Evolutionary conservation across 805 yeast species (phyloP).

Genomic region (Vanderwaltozyma tropicalis): DNA sequence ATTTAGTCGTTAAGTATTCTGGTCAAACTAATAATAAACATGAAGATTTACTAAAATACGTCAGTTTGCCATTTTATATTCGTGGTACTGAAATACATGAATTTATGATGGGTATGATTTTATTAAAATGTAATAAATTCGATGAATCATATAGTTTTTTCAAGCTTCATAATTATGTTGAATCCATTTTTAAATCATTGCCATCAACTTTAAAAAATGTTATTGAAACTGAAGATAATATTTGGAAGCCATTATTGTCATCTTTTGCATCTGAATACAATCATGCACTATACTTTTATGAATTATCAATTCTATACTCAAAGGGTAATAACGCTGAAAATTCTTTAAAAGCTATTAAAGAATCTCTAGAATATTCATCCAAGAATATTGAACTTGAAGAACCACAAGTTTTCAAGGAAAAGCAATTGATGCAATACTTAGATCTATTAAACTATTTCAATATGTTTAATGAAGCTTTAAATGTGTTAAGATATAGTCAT

Average conservation of each 20-base stretch:
- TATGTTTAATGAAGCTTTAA: constrained; percentile 22
- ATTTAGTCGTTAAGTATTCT: constrained; percentile 8
- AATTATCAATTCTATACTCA: constrained; percentile 19
- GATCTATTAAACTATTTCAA: constrained; percentile 18
- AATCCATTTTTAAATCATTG: constrained; percentile 7
- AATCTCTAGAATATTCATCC: constrained; percentile 19
- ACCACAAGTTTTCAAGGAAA: constrained; percentile 11
- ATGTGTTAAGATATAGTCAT: constrained; percentile 23
- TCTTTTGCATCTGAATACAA: constrained; percentile 10
- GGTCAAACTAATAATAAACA: neutral
- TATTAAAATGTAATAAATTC: constrained; percentile 18
- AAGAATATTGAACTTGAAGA: constrained; percentile 9
- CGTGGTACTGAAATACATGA: constrained; percentile 17
- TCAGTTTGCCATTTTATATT: constrained; percentile 14
- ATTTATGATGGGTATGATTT: constrained; percentile 19
- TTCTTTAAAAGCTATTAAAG: constrained; percentile 21
- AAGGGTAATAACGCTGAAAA: constrained; percentile 12
- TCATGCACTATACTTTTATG: constrained; percentile 17
- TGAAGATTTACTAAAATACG: constrained; percentile 8
- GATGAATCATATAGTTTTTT: constrained; percentile 21
- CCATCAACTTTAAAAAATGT: constrained; percentile 15
- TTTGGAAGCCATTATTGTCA: constrained; percentile 18
- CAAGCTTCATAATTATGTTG: constrained; percentile 17
- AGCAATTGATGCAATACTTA: constrained; percentile 21
- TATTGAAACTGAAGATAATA: constrained; percentile 4